Conservation (phyloP, 2,329 filamentous ascomycete species). For the Sporothrix phasma region DNA sequence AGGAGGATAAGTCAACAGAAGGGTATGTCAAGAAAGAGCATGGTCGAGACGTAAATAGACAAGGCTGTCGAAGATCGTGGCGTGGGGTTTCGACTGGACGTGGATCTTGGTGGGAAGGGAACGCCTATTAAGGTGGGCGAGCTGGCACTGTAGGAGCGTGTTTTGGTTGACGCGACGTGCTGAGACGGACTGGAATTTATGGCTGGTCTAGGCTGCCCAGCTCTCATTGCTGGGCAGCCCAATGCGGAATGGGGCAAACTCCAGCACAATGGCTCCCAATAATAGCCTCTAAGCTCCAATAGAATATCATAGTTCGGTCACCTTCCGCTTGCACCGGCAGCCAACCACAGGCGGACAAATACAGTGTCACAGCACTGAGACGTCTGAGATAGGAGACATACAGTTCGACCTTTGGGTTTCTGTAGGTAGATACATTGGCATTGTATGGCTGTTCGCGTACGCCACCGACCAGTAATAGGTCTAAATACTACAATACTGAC, state of each 20-base stretch:
- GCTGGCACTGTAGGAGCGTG: neutral
- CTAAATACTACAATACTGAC: too few species aligned
- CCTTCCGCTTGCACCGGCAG: neutral
- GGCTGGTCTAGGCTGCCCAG: neutral
- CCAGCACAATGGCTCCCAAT: neutral
- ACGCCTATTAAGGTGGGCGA: neutral
- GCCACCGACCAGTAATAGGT: too few species aligned
- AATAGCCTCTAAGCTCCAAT: too few species aligned
- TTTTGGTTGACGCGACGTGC: constrained; percentile 1
- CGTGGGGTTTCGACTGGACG: neutral
- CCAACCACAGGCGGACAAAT: constrained; percentile 7
- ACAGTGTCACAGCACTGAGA: neutral
- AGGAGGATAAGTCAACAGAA: neutral
- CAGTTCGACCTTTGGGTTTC: neutral
- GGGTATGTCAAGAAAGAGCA: neutral
- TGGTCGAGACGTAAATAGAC: neutral
- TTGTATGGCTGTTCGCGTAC: too few species aligned
- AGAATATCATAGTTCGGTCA: too few species aligned
- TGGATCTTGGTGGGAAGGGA: neutral
- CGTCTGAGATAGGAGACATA: neutral
- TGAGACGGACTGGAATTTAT: neutral
- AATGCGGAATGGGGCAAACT: neutral
- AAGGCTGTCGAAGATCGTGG: neutral
- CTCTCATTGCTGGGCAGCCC: neutral
- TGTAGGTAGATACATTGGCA: too few species aligned